These are phyloP conservation scores for Pseudogymnoascus sp. DNA, from an alignment of 2,329 filamentous ascomycete genomes.

Conservation along the genomic window DNA sequence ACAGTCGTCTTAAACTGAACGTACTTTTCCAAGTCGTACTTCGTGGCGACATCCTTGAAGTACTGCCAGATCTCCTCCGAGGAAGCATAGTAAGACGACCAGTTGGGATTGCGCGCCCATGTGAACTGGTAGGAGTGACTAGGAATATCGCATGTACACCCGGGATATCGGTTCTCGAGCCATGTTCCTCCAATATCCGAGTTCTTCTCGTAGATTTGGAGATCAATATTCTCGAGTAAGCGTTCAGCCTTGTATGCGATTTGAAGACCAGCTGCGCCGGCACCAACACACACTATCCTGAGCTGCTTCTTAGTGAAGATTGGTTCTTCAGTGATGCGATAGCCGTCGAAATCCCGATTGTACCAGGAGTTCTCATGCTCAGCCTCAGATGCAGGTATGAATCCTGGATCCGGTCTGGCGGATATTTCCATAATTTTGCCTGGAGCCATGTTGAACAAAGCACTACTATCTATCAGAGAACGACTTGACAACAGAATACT, in stretches of 20 bases:
- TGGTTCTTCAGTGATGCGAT: conserved; percentile 21
- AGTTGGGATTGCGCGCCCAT: conserved; percentile 51
- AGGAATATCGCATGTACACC: conserved; percentile 46
- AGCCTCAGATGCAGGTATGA: too few relatives aligned
- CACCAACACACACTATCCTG: conserved; percentile 27
- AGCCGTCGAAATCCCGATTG: too few relatives aligned
- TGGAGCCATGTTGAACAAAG: too few relatives aligned
- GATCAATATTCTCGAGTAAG: conserved; percentile 28
- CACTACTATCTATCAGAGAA: too few relatives aligned
- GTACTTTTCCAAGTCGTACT: conserved; percentile 46
- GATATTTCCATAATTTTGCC: too few relatives aligned
- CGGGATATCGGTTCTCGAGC: conserved; percentile 46
- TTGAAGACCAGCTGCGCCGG: conserved; percentile 29
- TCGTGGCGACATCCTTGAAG: conserved; percentile 43
- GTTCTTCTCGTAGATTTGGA: conserved; percentile 48
- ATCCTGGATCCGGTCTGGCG: too few relatives aligned
- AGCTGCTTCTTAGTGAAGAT: conserved; percentile 24
- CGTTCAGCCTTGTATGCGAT: conserved; percentile 26
- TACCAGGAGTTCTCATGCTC: too few relatives aligned
- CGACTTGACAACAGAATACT: too few relatives aligned
- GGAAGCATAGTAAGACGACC: conserved; percentile 49
- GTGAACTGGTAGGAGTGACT: conserved; percentile 49
- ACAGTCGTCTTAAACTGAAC: conserved; percentile 49
- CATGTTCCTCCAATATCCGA: conserved; percentile 46
- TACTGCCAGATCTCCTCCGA: conserved; percentile 52